These are phyloP conservation scores for Yamadazyma nakazawae DNA, from an alignment of 805 yeast genomes.

Conservation along the genomic window DNA sequence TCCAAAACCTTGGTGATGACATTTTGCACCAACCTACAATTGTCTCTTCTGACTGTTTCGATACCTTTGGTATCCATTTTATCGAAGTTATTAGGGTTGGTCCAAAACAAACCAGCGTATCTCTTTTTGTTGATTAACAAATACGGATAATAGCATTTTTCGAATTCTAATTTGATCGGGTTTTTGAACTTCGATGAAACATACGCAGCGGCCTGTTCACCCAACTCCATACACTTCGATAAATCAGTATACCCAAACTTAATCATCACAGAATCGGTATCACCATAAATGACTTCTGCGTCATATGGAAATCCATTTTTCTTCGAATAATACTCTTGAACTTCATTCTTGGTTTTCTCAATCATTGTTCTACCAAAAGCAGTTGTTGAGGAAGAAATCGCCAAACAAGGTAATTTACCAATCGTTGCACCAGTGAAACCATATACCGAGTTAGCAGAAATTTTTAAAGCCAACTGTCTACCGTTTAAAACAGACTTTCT, in stretches of 20 bases:
- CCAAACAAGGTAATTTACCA: constrained; percentile 94
- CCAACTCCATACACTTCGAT: constrained; percentile 82
- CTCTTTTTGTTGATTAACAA: constrained; percentile 91
- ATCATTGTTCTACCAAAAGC: constrained; percentile 97
- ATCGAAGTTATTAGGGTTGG: constrained; percentile 84
- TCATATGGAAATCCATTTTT: constrained; percentile 81
- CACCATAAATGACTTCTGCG: constrained; percentile 94
- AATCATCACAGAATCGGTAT: constrained; percentile 99
- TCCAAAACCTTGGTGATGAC: constrained; percentile 91
- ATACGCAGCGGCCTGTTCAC: constrained; percentile 88
- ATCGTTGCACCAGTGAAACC: constrained; percentile 99
- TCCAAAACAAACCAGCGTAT: constrained; percentile 97
- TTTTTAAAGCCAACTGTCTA: constrained; percentile 92
- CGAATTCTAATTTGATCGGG: constrained; percentile 94
- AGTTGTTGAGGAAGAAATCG: constrained; percentile 93
- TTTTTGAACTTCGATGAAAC: constrained; percentile 76
- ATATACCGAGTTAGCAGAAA: constrained; percentile 96
- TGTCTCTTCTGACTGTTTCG: constrained; percentile 97
- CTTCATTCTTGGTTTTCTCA: constrained; percentile 83
- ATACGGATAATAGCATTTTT: constrained; percentile 94
- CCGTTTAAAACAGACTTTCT: constrained; percentile 92
- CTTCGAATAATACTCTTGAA: constrained; percentile 74
- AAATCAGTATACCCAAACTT: constrained; percentile 85
- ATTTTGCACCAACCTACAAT: constrained; percentile 89
- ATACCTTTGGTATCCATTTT: constrained; percentile 98